A percentile compares a stretch with the other conserved stretches of the same genome.
Evolutionary conservation across 2,329 filamentous ascomycete genomes (phyloP).

Genomic region (Venturia oleaginea): DNA sequence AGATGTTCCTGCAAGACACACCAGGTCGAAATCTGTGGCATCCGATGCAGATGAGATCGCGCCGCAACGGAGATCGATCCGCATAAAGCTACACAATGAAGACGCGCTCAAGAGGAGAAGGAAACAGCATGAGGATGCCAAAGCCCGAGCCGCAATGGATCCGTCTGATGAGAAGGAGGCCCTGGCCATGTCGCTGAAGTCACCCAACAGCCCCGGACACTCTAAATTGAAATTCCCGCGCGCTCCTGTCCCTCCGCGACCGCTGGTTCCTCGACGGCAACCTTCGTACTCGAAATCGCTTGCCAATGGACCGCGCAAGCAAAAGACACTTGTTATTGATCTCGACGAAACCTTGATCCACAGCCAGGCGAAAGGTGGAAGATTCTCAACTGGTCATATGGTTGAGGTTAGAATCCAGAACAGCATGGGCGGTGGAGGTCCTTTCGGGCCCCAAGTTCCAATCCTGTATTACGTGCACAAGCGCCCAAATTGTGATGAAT

Average conservation of each 20-base stretch:
- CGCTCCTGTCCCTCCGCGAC: conserved; percentile 78
- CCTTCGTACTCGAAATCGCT: conserved; percentile 61
- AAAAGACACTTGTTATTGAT: conserved; percentile 92
- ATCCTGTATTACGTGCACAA: conserved; percentile 99
- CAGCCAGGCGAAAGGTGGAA: conserved; percentile 91
- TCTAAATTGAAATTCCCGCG: conserved; percentile 73
- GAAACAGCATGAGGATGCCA: conserved; percentile 53
- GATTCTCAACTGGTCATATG: conserved; percentile 97
- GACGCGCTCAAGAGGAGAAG: conserved; percentile 59
- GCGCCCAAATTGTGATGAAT: conserved; percentile 92
- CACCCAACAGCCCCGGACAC: conserved; percentile 74
- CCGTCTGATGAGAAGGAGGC: conserved; percentile 28
- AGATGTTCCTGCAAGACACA: conserved; percentile 42
- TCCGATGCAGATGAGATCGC: conserved; percentile 51
- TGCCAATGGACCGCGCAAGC: conserved; percentile 22
- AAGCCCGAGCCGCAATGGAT: conserved; percentile 18
- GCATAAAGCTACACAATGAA: conserved; percentile 82
- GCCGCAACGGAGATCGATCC: conserved; percentile 68
- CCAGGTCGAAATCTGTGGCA: conserved; percentile 51
- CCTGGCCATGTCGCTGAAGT: conserved; percentile 70
- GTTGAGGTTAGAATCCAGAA: conserved; percentile 88
- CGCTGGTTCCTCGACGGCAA: conserved; percentile 78
- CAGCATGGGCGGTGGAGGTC: conserved; percentile 55
- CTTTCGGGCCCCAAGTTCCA: conserved; percentile 78
- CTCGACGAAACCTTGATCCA: conserved; percentile 97